Percentiles rank a stretch among this genome's conserved stretches.
These are phyloP conservation scores for Lachancea mirantina DNA, from an alignment of 805 yeast species.

Conservation along the genomic window DNA sequence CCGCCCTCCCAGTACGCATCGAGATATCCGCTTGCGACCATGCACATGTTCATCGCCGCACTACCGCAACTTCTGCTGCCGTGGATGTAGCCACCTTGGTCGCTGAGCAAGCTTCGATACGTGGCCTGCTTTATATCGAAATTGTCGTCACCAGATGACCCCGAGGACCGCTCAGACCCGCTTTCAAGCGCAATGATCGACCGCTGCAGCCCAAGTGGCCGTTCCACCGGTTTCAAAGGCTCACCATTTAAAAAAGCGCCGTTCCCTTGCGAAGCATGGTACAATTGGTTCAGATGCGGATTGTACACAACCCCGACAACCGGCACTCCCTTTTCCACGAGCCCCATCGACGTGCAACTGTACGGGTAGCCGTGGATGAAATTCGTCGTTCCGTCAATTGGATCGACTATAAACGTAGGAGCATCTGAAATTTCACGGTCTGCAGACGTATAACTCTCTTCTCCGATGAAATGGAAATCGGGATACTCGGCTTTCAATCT, in stretches of 20 bases:
- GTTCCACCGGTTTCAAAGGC: slow-evolving; percentile 27
- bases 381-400: slow-evolving; percentile 61
- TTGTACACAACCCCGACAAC: slow-evolving; percentile 62
- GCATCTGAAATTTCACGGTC: slow-evolving; percentile 38
- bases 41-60: slow-evolving; percentile 56
- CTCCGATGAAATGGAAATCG: slow-evolving; percentile 49
- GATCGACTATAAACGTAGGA: slow-evolving; percentile 61
- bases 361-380: slow-evolving; percentile 57
- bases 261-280: slow-evolving; percentile 46
- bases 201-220: slow-evolving; percentile 40
- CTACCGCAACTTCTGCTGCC: slow-evolving; percentile 58
- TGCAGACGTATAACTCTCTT: slow-evolving; percentile 50
- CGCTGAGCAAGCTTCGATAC: slow-evolving; percentile 38
- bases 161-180: slow-evolving; percentile 53
- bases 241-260: slow-evolving; percentile 49
- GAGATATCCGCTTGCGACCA: slow-evolving; percentile 49
- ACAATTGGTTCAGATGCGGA: slow-evolving; percentile 48
- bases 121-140: slow-evolving; percentile 45
- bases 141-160: slow-evolving; percentile 37
- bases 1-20: slow-evolving; percentile 69
- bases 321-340: slow-evolving; percentile 41
- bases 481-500: slow-evolving; percentile 37
- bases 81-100: slow-evolving; percentile 51
- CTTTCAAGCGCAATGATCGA: slow-evolving; percentile 54
- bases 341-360: slow-evolving; percentile 55